Evolutionary conservation across 768 basidiomycete genomes (phyloP), one percentile per base, ranked within the genome.

Genomic region (Fistulinella prunicolor): DNA sequence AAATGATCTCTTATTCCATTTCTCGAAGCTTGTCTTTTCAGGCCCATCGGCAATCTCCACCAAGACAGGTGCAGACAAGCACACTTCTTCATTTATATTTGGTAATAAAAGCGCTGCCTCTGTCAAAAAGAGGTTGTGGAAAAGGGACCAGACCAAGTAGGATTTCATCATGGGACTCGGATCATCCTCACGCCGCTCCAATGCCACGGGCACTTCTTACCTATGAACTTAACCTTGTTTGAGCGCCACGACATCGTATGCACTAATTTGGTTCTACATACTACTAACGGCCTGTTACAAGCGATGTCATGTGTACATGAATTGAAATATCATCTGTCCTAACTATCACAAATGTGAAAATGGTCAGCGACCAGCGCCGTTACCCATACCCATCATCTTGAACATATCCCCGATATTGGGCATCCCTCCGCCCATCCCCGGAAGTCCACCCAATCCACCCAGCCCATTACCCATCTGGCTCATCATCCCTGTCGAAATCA

Each of bases 311-410:
- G 44, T 54, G 39, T 26, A 51, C 48, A 53, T 48, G 21, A 49
- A 43, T 56, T 43, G 21, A 48, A 56, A 51, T 40, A 46, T 39
- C 22, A 32, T 32, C 30, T 7, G 6, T 14, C 7, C 4, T 28
- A 51, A 22, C 38, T 16, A 20, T 52, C 28, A 40, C 43, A 46
- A 30, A 46, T 23, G 44, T 54, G 26, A 45, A 45, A 34, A 20
- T 46, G 29, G 32, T 55, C 53, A 69, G 55, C 65, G 66, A 51
- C 67, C 66, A 41, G 65, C 56, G 56, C 61, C 57, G 47, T 79
- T 77, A 47, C 84, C 84, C 85, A 86, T 86, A 8, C 86, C 85
- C 87, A 89, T 88, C 87, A 89, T 86, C 71, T 89, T 89, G 64
- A 89, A 73, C 84, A 90, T 85, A 54, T 90, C 87, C 19, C 70